A percentile compares a stretch with the other conserved stretches of the same genome.
These are phyloP conservation scores for Nicotiana tabacum DNA, from an alignment of 257 asterid genomes.

Conservation along the genomic window DNA sequence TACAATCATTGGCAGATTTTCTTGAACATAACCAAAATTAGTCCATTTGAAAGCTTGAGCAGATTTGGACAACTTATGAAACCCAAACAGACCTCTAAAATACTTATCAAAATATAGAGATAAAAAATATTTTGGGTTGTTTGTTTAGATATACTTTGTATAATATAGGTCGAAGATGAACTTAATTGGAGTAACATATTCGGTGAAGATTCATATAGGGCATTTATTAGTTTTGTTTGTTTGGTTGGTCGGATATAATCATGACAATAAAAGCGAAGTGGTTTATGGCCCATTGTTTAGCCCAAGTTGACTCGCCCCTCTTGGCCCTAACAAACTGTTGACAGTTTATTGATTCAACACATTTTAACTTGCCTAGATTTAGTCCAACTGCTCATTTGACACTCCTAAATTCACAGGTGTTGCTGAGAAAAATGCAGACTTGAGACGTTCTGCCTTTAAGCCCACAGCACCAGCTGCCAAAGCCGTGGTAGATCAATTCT, in stretches of 20 bases:
- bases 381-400: background rate
- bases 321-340: background rate
- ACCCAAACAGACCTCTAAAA: background rate
- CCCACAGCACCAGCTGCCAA: constrained; percentile 22
- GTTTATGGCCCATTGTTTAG: background rate
- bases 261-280: no score
- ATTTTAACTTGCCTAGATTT: background rate
- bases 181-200: no score
- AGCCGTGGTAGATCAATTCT: constrained; percentile 21
- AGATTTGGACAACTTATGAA: background rate
- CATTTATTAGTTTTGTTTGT: no score
- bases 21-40: background rate
- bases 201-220: no score
- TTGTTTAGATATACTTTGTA: background rate
- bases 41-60: background rate
- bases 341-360: background rate
- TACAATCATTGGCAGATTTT: no score
- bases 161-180: no score
- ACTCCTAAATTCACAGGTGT: constrained; percentile 8
- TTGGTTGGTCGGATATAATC: no score
- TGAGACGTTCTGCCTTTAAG: constrained; percentile 18
- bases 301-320: background rate
- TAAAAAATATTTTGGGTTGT: background rate
- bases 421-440: constrained; percentile 19
- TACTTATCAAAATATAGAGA: background rate